These are phyloP conservation scores for Vitis hybrid DNA, from an alignment of 177 flowering plant genomes.

Conservation along the genomic window DNA sequence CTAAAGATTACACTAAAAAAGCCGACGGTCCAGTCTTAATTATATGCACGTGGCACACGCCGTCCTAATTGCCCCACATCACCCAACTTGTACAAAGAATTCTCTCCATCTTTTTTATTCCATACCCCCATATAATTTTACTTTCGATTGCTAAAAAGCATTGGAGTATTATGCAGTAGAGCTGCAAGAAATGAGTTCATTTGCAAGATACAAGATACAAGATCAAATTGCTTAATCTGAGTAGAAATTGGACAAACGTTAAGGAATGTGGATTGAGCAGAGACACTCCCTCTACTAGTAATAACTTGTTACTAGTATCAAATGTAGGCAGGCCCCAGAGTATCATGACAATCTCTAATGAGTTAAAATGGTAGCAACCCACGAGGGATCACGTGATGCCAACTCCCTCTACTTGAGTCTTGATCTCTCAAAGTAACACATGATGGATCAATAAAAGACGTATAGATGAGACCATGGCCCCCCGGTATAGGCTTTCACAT, in stretches of 20 bases:
- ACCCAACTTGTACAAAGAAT: conserved; percentile 4
- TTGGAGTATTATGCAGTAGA: too few species aligned
- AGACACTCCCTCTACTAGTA: too few species aligned
- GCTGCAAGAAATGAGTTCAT: too few species aligned
- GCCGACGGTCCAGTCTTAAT: conserved; percentile 1
- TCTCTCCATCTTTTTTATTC: too few species aligned
- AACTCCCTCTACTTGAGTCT: conserved; percentile 1
- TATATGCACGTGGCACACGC: conserved; percentile 22
- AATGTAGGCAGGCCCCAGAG: conserved; percentile 16
- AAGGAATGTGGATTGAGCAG: too few species aligned
- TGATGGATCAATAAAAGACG: too few species aligned
- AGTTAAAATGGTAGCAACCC: background rate
- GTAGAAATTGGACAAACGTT: too few species aligned
- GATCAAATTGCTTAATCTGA: too few species aligned
- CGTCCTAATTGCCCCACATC: conserved; percentile 11
- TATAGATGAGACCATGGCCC: background rate
- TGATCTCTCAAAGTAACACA: background rate
- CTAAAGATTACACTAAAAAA: too few species aligned
- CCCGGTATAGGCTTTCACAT: background rate
- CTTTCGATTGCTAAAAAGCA: too few species aligned
- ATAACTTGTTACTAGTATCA: background rate
- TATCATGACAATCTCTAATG: conserved; percentile 11
- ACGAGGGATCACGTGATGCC: conserved; percentile 19
- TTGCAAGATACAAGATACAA: too few species aligned
- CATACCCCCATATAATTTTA: too few species aligned